A percentile compares a stretch with the other conserved stretches of the same genome.
Conservation (phyloP, 2,329 filamentous ascomycete genomes). For the Coniochaeta sp. region DNA sequence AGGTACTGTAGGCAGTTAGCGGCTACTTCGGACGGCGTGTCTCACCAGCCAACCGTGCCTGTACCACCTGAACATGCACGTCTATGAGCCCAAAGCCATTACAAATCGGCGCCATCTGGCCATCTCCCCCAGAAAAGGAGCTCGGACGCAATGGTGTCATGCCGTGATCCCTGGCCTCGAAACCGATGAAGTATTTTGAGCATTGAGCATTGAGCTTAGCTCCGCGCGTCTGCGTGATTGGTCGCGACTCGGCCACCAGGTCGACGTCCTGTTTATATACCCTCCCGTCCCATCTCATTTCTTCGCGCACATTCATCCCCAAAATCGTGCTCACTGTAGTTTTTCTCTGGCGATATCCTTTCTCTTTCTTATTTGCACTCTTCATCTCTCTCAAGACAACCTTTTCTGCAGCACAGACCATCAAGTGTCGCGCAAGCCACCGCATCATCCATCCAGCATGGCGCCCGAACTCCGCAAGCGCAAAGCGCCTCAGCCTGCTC, state of each 20-base stretch:
- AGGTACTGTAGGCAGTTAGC: neutral
- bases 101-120: neutral
- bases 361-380: constrained; percentile 11
- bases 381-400: neutral
- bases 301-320: neutral
- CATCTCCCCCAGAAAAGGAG: neutral
- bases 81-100: neutral
- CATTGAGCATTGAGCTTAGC: constrained; percentile 5
- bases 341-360: neutral
- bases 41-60: neutral
- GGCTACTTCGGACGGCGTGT: neutral
- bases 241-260: neutral
- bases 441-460: constrained; percentile 31
- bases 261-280: constrained; percentile 2
- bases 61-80: neutral
- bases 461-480: constrained; percentile 54
- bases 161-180: neutral
- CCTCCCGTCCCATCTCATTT: constrained; percentile 1
- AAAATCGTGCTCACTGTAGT: neutral
- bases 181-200: neutral
- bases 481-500: constrained; percentile 43
- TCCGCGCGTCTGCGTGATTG: constrained; percentile 3
- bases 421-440: neutral
- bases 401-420: neutral
- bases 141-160: neutral